Evolutionary conservation across 305 asterid species (phyloP).

Genomic region (Fraxinus floribunda): DNA sequence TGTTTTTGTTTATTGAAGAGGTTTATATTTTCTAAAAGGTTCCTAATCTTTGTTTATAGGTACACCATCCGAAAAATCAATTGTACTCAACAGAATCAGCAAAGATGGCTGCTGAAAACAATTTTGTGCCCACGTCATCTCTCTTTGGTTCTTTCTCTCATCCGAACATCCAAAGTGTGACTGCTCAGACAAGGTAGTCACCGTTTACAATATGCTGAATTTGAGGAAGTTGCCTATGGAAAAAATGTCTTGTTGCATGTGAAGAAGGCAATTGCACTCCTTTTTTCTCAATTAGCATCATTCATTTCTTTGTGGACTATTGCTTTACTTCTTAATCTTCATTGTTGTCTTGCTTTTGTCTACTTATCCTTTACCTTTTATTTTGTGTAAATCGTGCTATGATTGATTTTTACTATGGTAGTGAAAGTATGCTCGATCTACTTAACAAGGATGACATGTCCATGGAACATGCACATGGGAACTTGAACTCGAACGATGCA

Average conservation of each 20-base stretch:
- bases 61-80: slow-evolving; percentile 33
- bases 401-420: slow-evolving; percentile 26
- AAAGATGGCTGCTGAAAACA: slow-evolving; percentile 33
- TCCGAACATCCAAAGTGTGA: slow-evolving; percentile 24
- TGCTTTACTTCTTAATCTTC: background rate
- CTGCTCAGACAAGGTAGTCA: slow-evolving; percentile 39
- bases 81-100: slow-evolving; percentile 36
- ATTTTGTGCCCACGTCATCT: slow-evolving; percentile 25
- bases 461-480: slow-evolving; percentile 32
- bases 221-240: background rate
- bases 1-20: background rate
- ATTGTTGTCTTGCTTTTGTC: background rate
- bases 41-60: slow-evolving; percentile 29
- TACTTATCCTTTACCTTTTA: slow-evolving; percentile 7
- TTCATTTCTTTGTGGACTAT: background rate
- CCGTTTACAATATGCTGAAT: slow-evolving; percentile 6
- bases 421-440: slow-evolving; percentile 35
- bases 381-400: slow-evolving; percentile 4
- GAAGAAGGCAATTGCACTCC: background rate
- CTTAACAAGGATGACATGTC: slow-evolving; percentile 36
- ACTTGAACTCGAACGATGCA: slow-evolving; percentile 28
- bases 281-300: background rate
- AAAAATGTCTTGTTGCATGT: background rate
- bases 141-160: slow-evolving; percentile 35
- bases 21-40: slow-evolving; percentile 4